Conservation (phyloP, 495 filamentous ascomycete genomes). For the Parathielavia appendiculata region DNA sequence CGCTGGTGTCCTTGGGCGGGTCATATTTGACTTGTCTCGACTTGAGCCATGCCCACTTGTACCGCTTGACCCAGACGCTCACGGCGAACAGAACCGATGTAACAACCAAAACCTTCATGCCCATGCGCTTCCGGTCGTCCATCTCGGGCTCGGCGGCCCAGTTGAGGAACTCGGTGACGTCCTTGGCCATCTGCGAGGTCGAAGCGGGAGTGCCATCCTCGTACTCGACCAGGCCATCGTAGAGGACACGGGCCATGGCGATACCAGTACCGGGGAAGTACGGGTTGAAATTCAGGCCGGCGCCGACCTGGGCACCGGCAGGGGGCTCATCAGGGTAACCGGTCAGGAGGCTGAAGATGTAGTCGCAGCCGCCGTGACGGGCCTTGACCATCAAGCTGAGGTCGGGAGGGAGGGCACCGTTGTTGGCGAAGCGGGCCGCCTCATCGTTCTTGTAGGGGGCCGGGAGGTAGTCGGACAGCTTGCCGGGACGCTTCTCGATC, state of each 20-base stretch:
- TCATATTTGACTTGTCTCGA: slow-evolving; percentile 87
- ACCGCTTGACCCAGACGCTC: slow-evolving; percentile 97
- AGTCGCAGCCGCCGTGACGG: slow-evolving; percentile 95
- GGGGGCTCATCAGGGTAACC: slow-evolving; percentile 97
- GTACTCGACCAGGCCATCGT: slow-evolving; percentile 97
- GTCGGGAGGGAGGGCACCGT: slow-evolving; percentile 95
- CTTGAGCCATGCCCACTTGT: slow-evolving; percentile 97
- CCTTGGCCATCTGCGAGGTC: slow-evolving; percentile 99
- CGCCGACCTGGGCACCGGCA: slow-evolving; percentile 70
- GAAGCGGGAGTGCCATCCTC: slow-evolving; percentile 93
- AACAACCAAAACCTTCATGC: slow-evolving; percentile 82
- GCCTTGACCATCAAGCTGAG: slow-evolving; percentile 97
- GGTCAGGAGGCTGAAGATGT: slow-evolving; percentile 95
- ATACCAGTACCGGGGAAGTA: slow-evolving; percentile 99
- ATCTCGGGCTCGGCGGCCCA: slow-evolving; percentile 98
- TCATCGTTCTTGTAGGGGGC: slow-evolving; percentile 97
- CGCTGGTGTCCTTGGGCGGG: slow-evolving; percentile 52
- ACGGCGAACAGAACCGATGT: slow-evolving; percentile 73
- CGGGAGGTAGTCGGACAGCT: slow-evolving; percentile 96
- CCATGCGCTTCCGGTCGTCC: slow-evolving; percentile 99
- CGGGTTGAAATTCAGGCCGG: slow-evolving; percentile 98
- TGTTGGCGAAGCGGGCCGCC: slow-evolving; percentile 96
- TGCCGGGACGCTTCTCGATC: slow-evolving; percentile 96
- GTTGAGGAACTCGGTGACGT: slow-evolving; percentile 97
- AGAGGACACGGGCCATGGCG: slow-evolving; percentile 97